phyloP scores from a whole-genome alignment of 106 monocot species.

The Chionographis japonica region DNA sequence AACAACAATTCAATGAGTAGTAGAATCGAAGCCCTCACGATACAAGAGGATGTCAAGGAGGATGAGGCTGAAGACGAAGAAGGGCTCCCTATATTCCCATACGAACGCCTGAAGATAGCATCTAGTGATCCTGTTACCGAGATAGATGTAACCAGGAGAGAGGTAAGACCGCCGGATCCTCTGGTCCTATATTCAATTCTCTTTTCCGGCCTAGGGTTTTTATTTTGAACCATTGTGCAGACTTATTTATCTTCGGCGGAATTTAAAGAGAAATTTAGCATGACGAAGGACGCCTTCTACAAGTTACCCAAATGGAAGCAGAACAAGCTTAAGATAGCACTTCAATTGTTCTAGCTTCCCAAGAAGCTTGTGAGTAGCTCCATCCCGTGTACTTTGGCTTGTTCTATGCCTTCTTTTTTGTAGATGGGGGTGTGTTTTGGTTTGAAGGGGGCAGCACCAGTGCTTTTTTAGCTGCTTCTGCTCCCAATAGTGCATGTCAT shows the following conservation, averaged over 20 bases:
- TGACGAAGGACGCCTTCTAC: constrained; percentile 71
- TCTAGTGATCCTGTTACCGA: constrained; percentile 57
- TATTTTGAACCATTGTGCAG: constrained; percentile 34
- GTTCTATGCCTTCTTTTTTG: not conserved
- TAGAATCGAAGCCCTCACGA: constrained; percentile 45
- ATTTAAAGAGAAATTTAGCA: constrained; percentile 80
- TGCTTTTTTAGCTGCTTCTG: constrained; percentile 66
- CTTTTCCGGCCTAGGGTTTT: not conserved
- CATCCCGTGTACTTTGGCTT: not conserved
- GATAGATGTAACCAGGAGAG: constrained; percentile 80
- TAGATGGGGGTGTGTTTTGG: not conserved
- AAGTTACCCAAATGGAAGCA: constrained; percentile 96
- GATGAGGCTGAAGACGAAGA: constrained; percentile 73
- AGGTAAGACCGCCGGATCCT: constrained; percentile 1
- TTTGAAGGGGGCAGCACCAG: constrained; percentile 31
- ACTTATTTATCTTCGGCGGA: constrained; percentile 69
- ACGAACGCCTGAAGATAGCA: constrained; percentile 64
- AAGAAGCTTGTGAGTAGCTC: not conserved
- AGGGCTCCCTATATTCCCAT: constrained; percentile 70
- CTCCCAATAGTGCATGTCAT: constrained; percentile 27
- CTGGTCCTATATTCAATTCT: not conserved
- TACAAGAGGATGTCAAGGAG: constrained; percentile 65
- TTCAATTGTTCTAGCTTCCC: constrained; percentile 54
- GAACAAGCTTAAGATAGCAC: constrained; percentile 73
- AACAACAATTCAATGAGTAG: constrained; percentile 26